Base-by-base conservation (phyloP, 1,284 basidiomycete species). In the Austroboletus niveus region DNA sequence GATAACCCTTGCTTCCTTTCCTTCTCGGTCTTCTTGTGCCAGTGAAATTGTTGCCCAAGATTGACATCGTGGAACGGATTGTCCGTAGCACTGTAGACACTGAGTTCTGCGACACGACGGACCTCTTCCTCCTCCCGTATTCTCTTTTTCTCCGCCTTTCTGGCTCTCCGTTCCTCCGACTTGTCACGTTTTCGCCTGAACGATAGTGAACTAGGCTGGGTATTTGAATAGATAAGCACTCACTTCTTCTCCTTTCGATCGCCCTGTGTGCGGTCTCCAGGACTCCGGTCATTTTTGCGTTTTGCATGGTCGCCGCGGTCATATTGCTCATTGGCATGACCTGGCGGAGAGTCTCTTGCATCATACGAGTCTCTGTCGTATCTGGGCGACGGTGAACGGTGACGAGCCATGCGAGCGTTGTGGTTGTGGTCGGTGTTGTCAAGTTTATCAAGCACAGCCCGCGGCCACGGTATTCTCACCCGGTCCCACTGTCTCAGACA, bases 41-140 rank as follows among this genome's bases (percentile, higher is more conserved):
- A 99, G 53, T 89, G 85, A 72, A 99, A 99, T 68, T 94, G 91
- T 65, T 98, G 92, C 22, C 86, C 88, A 29, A 98, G 83, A 69
- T 98, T 98, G 56, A 92, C 86, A 65, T 99, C 96, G 71, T 98
- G 92, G 77, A 99, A 99, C 0, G 96, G 96, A 66, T 99, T 99
- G 76, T 94, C 91, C 8, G 85, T 87, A 38, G 93, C 92, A 60
- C 92, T 94, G 76, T 98, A 98, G 56, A 94, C 86, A 59, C 91
- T 92, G 39, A 95, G 78, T 68, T 92, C 89, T 8, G 93, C 92
- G 9, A 94, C 84, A 63, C 89, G 85, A 39, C 92, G 85, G 22
- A 89, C 84, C 64, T 93, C 91, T 60, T 94, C 91, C 53, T 94
- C 89, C 56, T 94, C 92, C 57, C 77, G 85, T 49, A 87, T 81